Evolutionary conservation across 495 filamentous ascomycete genomes (phyloP), one percentile per base, ranked within the genome.

Genomic region (Annulohypoxylon nitens): DNA sequence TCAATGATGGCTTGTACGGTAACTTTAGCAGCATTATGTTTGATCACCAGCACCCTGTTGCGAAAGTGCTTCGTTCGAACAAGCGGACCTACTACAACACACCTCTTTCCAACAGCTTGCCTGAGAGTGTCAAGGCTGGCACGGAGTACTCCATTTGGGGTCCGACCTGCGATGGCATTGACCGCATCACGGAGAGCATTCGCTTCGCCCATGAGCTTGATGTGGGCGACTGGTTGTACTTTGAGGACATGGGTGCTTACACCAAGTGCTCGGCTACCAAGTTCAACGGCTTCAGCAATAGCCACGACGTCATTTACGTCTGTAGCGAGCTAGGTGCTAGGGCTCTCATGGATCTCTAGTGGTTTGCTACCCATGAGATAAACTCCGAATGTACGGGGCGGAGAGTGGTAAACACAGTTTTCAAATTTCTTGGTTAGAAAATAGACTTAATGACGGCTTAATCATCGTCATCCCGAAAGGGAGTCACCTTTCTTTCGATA

Each of bases 21-120:
- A 98, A 98, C 82, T 98, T 99, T 81, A 95, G 93, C 68, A 96
- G 92, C 88, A 97, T 98, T 86, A 97, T 99, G 82, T 99, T 97
- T 81, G 97, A 98, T 76, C 97, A 98, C 80, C 97, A 99, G 84
- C 87, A 97, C 75, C 95, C 95, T 0, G 82, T 91, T 48, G 93
- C 95, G 57, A 93, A 90, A 80, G 86, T 98, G 59, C 83, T 99
- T 30, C 90, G 90, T 73, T 86, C 84, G 55, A 87, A 84, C 25
- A 82, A 86, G 26, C 83, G 80, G 25, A 85, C 86, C 72, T 78
- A 84, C 71, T 89, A 88, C 74, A 72, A 84, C 74, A 82, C 81
- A 12, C 65, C 77, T 12, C 71, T 78, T 12, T 82, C 83, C 36
- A 78, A 81, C 23, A 75, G 76, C 8, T 51, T 75, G 33, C 72